Evolutionary conservation across 148 eudicot genomes (phyloP).

Genomic region (Diospyros lotus): DNA sequence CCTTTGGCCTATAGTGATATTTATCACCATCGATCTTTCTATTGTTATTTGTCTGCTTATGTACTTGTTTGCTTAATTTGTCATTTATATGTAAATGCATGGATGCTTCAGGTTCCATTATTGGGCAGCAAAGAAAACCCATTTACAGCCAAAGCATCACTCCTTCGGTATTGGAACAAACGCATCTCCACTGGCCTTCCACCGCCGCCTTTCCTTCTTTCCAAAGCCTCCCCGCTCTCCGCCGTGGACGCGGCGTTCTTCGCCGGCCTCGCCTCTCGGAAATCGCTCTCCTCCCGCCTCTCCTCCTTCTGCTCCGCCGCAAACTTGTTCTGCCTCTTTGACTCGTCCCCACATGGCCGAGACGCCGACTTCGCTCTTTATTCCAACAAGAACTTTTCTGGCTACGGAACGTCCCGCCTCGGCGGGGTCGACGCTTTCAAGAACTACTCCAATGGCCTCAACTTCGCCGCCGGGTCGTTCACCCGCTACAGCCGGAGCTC

Average conservation of each 20-base stretch:
- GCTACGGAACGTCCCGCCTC: constrained; percentile 40
- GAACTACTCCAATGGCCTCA: constrained; percentile 65
- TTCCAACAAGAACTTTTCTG: constrained; percentile 50
- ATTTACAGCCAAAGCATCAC: constrained; percentile 71
- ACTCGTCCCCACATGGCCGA: not conserved
- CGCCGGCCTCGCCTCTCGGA: constrained; percentile 46
- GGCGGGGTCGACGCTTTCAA: constrained; percentile 63
- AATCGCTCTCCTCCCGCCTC: constrained; percentile 43
- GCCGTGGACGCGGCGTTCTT: constrained; percentile 43
- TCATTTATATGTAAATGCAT: constrained; percentile 4
- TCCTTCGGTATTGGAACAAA: constrained; percentile 71
- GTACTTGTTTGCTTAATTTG: not conserved
- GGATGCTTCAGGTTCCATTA: constrained; percentile 33
- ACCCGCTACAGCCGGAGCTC: constrained; percentile 53
- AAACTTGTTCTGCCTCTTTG: constrained; percentile 57
- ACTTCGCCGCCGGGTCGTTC: constrained; percentile 64
- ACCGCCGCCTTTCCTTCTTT: constrained; percentile 51
- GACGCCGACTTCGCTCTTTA: constrained; percentile 53
- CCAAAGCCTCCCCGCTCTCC: constrained; percentile 77
- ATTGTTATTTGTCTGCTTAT: not conserved
- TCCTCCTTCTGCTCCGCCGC: constrained; percentile 67
- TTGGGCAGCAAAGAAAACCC: constrained; percentile 40
- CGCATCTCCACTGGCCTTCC: constrained; percentile 51
- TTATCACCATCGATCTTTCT: not conserved
- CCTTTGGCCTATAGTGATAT: not conserved